Base-by-base conservation (phyloP, 805 yeast species). In the Teunomyces kruisii region DNA sequence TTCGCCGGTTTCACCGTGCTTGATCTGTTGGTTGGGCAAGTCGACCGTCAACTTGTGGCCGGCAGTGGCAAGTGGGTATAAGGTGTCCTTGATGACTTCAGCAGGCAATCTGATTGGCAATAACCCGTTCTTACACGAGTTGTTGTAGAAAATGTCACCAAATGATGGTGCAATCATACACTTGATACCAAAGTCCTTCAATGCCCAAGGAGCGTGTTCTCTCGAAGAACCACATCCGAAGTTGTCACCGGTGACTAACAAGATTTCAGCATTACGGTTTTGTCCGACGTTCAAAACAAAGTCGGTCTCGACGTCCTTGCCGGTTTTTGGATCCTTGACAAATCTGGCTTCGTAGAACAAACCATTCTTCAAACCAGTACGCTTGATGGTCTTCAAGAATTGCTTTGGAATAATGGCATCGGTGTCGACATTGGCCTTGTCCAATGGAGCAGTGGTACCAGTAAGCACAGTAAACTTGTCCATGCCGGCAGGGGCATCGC, bases 121-220 rank as follows among this genome's bases (percentile, higher is more conserved):
- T 66, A 94, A 76, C 38, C 97, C 97, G 70, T 94, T 94, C 76
- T 94, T 94, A 76, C 88, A 88, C 44, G 97, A 91, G 76, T 94
- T 94, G 75, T 88, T 94, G 81, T 88, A 91, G 78, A 94, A 94
- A 58, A 94, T 94, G 70, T 94, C 99, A 67, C 98, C 99, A 57
- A 92, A 94, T 0, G 97, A 90, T 46, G 98, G 99, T 5, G 98
- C 98, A 67, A 94, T 91, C 61, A 94, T 87, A 52, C 92, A 85
- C 68, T 87, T 85, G 68, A 94, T 90, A 68, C 99, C 99, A 61
- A 94, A 94, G 71, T 94, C 99, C 60, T 90, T 91, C 55, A 94
- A 78, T 2, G 99, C 98, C 99, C 99, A 94, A 47, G 99, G 98
- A 28, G 99, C 99, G 62, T 94, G 99, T 70, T 94, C 99, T 79